Evolutionary conservation across 2,329 filamentous ascomycete species (phyloP).

Genomic region (Apiospora aurea): DNA sequence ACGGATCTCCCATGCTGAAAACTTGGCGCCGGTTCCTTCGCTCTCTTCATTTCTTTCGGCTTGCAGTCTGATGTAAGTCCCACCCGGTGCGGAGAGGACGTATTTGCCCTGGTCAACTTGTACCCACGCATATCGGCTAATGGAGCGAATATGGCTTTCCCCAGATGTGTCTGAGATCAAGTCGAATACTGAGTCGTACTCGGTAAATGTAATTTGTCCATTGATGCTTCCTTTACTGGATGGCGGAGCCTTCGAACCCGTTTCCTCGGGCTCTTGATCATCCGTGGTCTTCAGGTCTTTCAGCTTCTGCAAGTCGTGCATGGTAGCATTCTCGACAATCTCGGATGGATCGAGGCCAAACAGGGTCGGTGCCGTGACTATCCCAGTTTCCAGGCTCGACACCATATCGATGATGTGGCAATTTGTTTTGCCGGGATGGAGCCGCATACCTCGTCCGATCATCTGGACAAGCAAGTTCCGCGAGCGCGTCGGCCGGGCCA

Average conservation of each 20-base stretch:
- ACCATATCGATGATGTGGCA: constrained; percentile 98
- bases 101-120: constrained; percentile 74
- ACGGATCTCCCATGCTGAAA: constrained; percentile 56
- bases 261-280: constrained; percentile 42
- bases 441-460: constrained; percentile 92
- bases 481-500: constrained; percentile 88
- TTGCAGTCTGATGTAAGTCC: constrained; percentile 66
- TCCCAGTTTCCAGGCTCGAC: constrained; percentile 80
- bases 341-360: constrained; percentile 90
- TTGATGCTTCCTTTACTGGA: background rate
- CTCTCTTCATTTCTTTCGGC: constrained; percentile 43
- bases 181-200: constrained; percentile 92
- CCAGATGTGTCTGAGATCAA: constrained; percentile 82
- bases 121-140: constrained; percentile 86
- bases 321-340: constrained; percentile 71
- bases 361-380: constrained; percentile 88
- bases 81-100: constrained; percentile 70
- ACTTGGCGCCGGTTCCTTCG: constrained; percentile 42
- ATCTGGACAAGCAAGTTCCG: constrained; percentile 96
- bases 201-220: constrained; percentile 75
- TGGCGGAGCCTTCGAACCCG: constrained; percentile 30
- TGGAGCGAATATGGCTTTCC: constrained; percentile 77
- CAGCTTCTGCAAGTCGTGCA: constrained; percentile 65
- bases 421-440: constrained; percentile 80
- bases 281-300: constrained; percentile 56